These are phyloP conservation scores for Paramecium biaurelia DNA, from an alignment of 73 alveolate genomes.

Conservation along the genomic window DNA sequence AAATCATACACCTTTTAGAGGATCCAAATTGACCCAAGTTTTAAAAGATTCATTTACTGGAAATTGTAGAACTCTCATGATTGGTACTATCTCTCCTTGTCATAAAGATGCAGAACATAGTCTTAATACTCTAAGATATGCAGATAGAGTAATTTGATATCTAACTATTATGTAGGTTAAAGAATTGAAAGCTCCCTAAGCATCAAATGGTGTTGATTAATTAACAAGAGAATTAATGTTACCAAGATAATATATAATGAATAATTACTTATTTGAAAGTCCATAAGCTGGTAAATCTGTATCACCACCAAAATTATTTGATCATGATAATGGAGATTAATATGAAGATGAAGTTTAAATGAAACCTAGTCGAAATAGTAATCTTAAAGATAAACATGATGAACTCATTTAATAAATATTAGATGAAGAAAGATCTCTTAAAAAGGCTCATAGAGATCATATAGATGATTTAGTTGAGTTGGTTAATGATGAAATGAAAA, in stretches of 20 bases:
- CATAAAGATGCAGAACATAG: conserved; percentile 97
- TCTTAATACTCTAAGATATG: conserved; percentile 99
- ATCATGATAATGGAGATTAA: neutral
- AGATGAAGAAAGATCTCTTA: conserved; percentile 98
- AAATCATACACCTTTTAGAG: conserved; percentile 99
- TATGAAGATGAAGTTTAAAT: neutral
- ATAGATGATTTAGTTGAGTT: conserved; percentile 98
- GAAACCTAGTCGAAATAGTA: neutral
- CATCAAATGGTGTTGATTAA: conserved; percentile 48
- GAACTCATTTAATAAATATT: conserved; percentile 92
- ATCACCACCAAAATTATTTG: conserved; percentile 46
- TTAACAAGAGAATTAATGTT: conserved; percentile 71
- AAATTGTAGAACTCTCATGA: conserved; percentile 99
- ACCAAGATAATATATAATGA: conserved; percentile 61
- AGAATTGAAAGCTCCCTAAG: conserved; percentile 92
- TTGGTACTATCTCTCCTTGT: conserved; percentile 98
- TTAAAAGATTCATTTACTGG: conserved; percentile 99
- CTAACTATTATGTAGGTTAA: conserved; percentile 53
- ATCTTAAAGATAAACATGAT: conserved; percentile 83
- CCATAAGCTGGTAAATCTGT: neutral
- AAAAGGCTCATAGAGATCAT: conserved; percentile 91
- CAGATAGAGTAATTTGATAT: conserved; percentile 93
- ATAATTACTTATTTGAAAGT: conserved; percentile 28
- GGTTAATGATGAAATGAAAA: conserved; percentile 93
- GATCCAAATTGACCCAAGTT: conserved; percentile 93